Percentiles rank a stretch among this genome's conserved stretches.
These are phyloP conservation scores for Phanerochaete sordida DNA, from an alignment of 768 basidiomycete species.

Conservation along the genomic window DNA sequence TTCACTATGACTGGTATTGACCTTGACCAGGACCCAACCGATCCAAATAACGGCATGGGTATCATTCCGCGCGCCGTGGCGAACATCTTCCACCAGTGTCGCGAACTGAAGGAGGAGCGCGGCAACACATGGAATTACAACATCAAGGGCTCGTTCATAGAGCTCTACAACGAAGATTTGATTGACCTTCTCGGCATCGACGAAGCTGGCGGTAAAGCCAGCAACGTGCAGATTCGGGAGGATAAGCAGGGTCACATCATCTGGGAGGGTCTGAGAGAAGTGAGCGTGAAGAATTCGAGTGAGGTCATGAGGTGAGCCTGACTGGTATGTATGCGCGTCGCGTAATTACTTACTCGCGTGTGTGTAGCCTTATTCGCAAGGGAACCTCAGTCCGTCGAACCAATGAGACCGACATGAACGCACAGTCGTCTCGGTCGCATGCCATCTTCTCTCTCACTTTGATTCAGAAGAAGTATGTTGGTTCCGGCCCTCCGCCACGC, in stretches of 20 bases:
- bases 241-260: constrained; percentile 96
- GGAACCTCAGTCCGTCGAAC: constrained; percentile 91
- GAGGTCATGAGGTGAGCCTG: constrained; percentile 89
- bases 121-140: constrained; percentile 71
- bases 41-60: constrained; percentile 82
- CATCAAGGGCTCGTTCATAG: constrained; percentile 91
- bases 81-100: constrained; percentile 77
- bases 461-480: constrained; percentile 83
- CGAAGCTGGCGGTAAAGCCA: constrained; percentile 62
- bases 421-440: constrained; percentile 96
- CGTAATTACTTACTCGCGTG: background rate
- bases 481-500: constrained; percentile 64
- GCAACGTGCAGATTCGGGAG: constrained; percentile 91
- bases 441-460: constrained; percentile 97
- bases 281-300: constrained; percentile 73
- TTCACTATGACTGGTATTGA: constrained; percentile 98
- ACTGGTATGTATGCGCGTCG: background rate
- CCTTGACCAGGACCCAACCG: constrained; percentile 82
- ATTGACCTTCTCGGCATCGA: constrained; percentile 87
- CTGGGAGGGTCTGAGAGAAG: constrained; percentile 93
- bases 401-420: constrained; percentile 98
- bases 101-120: constrained; percentile 74
- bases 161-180: constrained; percentile 98
- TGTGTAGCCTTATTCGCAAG: constrained; percentile 74
- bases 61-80: constrained; percentile 94